Conservation (phyloP, 495 filamentous ascomycete species). For the Neurospora africana region DNA sequence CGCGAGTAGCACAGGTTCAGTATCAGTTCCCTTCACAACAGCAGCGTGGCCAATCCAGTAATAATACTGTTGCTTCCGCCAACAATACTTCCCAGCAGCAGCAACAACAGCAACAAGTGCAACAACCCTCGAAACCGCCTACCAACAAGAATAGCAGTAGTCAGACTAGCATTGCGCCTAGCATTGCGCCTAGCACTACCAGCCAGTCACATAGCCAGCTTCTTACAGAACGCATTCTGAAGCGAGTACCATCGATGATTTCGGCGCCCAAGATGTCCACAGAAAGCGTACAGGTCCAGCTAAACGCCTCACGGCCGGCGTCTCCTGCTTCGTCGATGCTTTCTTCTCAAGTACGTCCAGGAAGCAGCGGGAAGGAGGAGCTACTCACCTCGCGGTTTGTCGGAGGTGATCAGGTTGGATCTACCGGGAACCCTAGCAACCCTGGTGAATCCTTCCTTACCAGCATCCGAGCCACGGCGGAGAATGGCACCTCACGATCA, state of each 20-base stretch:
- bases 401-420: slow-evolving; percentile 2
- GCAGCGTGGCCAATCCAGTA: neutral
- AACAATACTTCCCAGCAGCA: neutral
- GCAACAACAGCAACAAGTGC: neutral
- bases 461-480: slow-evolving; percentile 4
- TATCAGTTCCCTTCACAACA: neutral
- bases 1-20: neutral
- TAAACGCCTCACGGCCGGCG: slow-evolving; percentile 26
- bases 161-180: slow-evolving; percentile 1
- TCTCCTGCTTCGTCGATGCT: slow-evolving; percentile 20
- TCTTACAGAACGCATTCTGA: slow-evolving; percentile 49
- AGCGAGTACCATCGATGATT: slow-evolving; percentile 44
- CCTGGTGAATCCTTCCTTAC: slow-evolving; percentile 19
- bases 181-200: slow-evolving; percentile 16
- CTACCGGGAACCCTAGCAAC: neutral
- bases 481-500: slow-evolving; percentile 9
- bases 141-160: neutral
- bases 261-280: slow-evolving; percentile 50
- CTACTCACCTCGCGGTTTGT: slow-evolving; percentile 41
- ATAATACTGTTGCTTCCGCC: neutral
- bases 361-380: slow-evolving; percentile 37
- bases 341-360: slow-evolving; percentile 16
- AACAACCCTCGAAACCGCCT: slow-evolving; percentile 3
- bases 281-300: slow-evolving; percentile 39
- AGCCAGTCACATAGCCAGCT: slow-evolving; percentile 28